Evolutionary conservation across 108 stramenopile genomes (phyloP).

Genomic region (Bacterosira constricta): DNA sequence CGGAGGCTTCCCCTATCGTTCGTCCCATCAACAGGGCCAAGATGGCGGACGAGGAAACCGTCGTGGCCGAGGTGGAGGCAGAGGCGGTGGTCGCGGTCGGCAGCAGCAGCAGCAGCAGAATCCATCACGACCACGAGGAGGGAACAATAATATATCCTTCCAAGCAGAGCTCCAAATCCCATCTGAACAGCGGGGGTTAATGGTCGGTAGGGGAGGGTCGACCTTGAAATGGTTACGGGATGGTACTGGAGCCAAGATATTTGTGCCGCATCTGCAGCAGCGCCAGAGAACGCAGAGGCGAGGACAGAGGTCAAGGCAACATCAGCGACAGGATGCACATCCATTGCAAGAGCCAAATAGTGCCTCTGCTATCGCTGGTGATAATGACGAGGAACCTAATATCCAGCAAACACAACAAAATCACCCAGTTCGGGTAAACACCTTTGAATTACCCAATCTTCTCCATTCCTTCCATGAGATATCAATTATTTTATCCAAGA

Average conservation of each 20-base stretch:
- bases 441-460: conserved; percentile 7
- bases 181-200: conserved; percentile 15
- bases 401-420: no score
- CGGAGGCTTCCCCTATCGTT: conserved; percentile 35
- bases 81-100: background rate
- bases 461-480: conserved; percentile 38
- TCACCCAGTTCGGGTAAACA: conserved; percentile 37
- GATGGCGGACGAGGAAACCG: conserved; percentile 5
- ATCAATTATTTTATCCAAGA: conserved; percentile 9
- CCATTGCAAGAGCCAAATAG: background rate
- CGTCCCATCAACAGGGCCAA: conserved; percentile 37
- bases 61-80: conserved; percentile 18
- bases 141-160: background rate
- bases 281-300: background rate
- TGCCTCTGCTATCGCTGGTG: background rate
- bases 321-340: background rate
- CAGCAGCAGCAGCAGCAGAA: background rate
- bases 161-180: conserved; percentile 23
- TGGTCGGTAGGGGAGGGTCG: conserved; percentile 24
- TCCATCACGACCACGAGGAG: background rate
- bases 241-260: conserved; percentile 23
- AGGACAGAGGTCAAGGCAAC: background rate
- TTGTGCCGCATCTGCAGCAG: conserved; percentile 18
- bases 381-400: background rate
- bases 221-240: conserved; percentile 26